These are phyloP conservation scores for Globisporangium megalacanthum DNA, from an alignment of 352 stramenopile genomes.

Conservation along the genomic window DNA sequence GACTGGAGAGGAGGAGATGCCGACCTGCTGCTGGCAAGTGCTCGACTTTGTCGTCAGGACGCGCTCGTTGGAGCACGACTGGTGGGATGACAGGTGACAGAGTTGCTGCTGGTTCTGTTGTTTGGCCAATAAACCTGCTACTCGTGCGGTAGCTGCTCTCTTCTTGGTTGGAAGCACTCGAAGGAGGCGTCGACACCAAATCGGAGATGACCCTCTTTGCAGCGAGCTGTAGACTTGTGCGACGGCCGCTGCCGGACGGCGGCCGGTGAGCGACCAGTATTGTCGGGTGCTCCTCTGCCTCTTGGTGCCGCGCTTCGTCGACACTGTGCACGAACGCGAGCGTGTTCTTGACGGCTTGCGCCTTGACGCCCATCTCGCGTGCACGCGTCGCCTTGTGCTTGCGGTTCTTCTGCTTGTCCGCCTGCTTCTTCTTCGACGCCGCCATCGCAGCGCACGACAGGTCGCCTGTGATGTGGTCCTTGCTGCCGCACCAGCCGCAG, in stretches of 20 bases:
- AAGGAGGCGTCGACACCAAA: neutral
- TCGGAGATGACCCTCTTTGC: constrained; percentile 30
- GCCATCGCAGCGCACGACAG: constrained; percentile 30
- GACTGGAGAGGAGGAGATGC: neutral
- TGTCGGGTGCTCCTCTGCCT: neutral
- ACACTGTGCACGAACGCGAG: constrained; percentile 33
- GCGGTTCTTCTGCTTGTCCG: constrained; percentile 37
- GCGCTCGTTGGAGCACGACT: neutral
- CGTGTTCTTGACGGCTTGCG: constrained; percentile 43
- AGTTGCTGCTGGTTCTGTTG: neutral
- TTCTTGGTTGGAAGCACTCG: constrained; percentile 20
- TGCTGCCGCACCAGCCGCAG: constrained; percentile 73
- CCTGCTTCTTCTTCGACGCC: constrained; percentile 55
- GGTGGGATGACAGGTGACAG: neutral
- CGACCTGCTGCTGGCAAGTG: neutral
- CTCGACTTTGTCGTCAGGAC: neutral
- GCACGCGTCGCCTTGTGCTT: constrained; percentile 22
- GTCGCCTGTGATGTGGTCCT: constrained; percentile 69
- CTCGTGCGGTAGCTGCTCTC: neutral
- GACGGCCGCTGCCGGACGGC: constrained; percentile 2
- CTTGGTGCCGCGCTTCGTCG: constrained; percentile 12
- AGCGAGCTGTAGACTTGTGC: constrained; percentile 27
- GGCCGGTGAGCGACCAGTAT: neutral
- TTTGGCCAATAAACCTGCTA: neutral
- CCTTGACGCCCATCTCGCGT: constrained; percentile 26